Base-by-base conservation (phyloP, 169 alveolate species). In the Cryptosporidium tyzzeri region DNA sequence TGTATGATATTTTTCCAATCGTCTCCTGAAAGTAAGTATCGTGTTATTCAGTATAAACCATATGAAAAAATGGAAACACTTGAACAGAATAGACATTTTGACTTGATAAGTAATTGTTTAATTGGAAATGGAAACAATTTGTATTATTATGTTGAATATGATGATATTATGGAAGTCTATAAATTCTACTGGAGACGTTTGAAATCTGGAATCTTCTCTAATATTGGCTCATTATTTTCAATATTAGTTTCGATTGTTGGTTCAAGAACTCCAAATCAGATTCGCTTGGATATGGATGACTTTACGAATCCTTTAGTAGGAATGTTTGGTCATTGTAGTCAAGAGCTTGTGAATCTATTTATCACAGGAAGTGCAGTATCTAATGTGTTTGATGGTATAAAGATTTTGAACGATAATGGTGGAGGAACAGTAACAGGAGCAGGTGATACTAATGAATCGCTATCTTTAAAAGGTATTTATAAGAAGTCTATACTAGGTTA, bases 351-450 rank as follows among this genome's bases (percentile, higher is more conserved):
- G 31, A 94, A 94, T 70, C 69, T 94, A 37, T 59, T 93, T 35
- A 80, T 94, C 39, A 93, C 93, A 50, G 96, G 96, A 10, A 86
- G 87, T 80, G 95, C 96, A 8, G 95, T 94, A n/a, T 94, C 96
- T 2, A 94, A 94, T 65, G 95, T 94, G 35, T 94, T 94, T 75
- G 95, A 94, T 84, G 95, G 94, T 45, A 92, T 73, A 33, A 93
- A 86, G 69, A 73, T 91, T 21, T 75, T 94, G 67, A 87, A 93
- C 18, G 91, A 50, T 21, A 35, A 58, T 21, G 75, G 55, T 23
- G 45, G 59, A 29, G 58, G 61, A 8, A 8, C 45, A 39, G 45
- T 7, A 39, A 39, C 48, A 8, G 14, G 48, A 41, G 14, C 48
- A 41, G 16, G 48, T 8, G 2, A 41, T 41, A 35, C 16, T 12